Base-by-base conservation (phyloP, 176 grass and related monocot species). In the Avena atlantica region DNA sequence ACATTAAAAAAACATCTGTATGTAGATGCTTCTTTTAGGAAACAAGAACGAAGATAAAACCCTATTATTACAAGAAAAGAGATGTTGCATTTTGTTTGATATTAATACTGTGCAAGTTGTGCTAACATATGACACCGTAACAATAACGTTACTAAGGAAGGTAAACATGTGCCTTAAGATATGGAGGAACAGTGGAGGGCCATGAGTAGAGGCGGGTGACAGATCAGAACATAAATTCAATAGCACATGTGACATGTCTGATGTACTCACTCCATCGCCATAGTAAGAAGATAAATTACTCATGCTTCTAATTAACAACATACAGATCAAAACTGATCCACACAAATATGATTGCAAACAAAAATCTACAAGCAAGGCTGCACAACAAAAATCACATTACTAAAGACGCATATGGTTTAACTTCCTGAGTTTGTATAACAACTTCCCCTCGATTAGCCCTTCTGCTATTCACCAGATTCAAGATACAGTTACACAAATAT, bases 191-290 rank as follows among this genome's bases (percentile, higher is more conserved):
- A 53, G 72, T 75, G 45, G 71, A 76, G 27, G 74, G 3, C 23
- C 48, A 76, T 76, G 48, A 76, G 14, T 77, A 77, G 49, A 76
- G 74, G 74, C 49, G 0, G 15, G 74, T 9, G 15, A 78, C 16
- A 75, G 63, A 44, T 81, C 24, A 42, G 12, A 59, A 78, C 27
- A 62, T 23, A 78, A 86, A 78, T 78, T 17, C 16, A 78, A 78
- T 70, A 17, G 53, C 14, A 52, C 55, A 71, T 71, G 71, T 71
- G 50, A 56, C 74, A 77, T 77, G 74, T 77, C 36, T 49, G 37
- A 20, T 68, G 48, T 81, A 80, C 56, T 89, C 45, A 80, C 75
- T 89, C 56, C 68, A 85, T 36, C 23, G 76, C 5, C 42, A 76
- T 58, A 37, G 12, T 14, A 79, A 74, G 34, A 86, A 47, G 16